Base-by-base conservation (phyloP, 1,139 yeast genomes). In the Protomyces pachydermus region DNA sequence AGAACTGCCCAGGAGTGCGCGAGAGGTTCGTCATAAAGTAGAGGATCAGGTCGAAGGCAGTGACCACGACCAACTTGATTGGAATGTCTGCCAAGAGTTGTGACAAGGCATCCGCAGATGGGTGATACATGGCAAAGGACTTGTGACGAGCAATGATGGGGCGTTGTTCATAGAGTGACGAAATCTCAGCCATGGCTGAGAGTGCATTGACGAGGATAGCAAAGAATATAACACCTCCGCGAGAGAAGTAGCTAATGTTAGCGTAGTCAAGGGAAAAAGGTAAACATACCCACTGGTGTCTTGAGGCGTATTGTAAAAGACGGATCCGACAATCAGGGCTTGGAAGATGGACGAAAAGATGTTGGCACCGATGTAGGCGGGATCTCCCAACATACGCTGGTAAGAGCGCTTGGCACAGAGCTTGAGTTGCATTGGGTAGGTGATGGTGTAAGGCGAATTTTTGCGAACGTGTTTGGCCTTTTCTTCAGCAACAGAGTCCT, bases 31-130 rank as follows among this genome's bases (percentile, higher is more conserved):
- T 82, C 79, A 85, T 77, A 76, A 84, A 85, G 72, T 84, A 85
- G 54, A 83, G 74, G 35, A 80, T 76, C 53, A 85, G 69, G 54
- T 80, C 76, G 71, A 84, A 80, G 35, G 76, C 70, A 48, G 80
- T 68, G 58, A 83, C 75, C 67, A 81, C 79, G 50, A 76, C 67
- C 10, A 82, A 66, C 71, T 84, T 84, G 32, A 80, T 75, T 3
- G 89, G 88, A 58, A 84, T 72, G 70, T 84, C 86, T 37, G 87
- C 80, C 61, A 84, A 72, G 68, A 84, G 78, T 63, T 81, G 80
- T 65, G 85, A 86, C 57, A 84, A 72, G 6, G 88, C 84, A 72
- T 85, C 88, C n/a, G 86, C 86, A 46, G 87, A 81, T 39, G 86
- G 83, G 67, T 84, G 84, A 70, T 85, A 85, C 74, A 85, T 78